Conservation (phyloP, 1,284 basidiomycete genomes). For the Peniophora sp. region DNA sequence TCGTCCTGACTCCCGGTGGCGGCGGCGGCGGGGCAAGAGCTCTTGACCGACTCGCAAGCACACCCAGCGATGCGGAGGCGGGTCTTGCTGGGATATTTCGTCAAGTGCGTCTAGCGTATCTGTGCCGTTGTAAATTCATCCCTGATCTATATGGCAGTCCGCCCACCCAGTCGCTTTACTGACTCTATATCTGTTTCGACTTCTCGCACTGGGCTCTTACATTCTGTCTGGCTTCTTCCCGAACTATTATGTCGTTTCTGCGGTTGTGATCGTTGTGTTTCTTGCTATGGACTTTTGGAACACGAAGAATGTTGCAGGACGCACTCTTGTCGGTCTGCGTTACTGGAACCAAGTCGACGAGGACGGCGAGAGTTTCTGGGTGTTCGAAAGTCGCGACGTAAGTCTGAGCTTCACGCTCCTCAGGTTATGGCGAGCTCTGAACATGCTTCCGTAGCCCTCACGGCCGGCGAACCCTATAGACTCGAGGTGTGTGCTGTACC, state of each 20-base stretch:
- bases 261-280: slow-evolving; percentile 84
- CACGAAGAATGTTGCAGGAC: slow-evolving; percentile 88
- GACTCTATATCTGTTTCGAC: slow-evolving; percentile 81
- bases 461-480: slow-evolving; percentile 86
- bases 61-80: slow-evolving; percentile 58
- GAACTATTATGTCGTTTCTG: slow-evolving; percentile 84
- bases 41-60: slow-evolving; percentile 39
- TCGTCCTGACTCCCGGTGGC: slow-evolving; percentile 48
- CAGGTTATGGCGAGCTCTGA: background rate
- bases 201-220: slow-evolving; percentile 80
- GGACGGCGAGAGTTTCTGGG: slow-evolving; percentile 93
- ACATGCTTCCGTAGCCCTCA: slow-evolving; percentile 56
- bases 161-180: slow-evolving; percentile 80
- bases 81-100: slow-evolving; percentile 72
- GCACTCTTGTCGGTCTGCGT: slow-evolving; percentile 84
- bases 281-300: slow-evolving; percentile 98
- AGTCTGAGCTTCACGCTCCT: slow-evolving; percentile 18
- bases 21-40: slow-evolving; percentile 11
- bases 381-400: slow-evolving; percentile 91
- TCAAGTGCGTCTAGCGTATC: slow-evolving; percentile 40
- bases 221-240: slow-evolving; percentile 83
- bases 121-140: background rate
- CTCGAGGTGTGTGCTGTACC: slow-evolving; percentile 55
- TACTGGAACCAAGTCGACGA: slow-evolving; percentile 98
- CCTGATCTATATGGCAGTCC: slow-evolving; percentile 36